Evolutionary conservation across 306 rosid genomes (phyloP).

Genomic region (Rosa multiflora): DNA sequence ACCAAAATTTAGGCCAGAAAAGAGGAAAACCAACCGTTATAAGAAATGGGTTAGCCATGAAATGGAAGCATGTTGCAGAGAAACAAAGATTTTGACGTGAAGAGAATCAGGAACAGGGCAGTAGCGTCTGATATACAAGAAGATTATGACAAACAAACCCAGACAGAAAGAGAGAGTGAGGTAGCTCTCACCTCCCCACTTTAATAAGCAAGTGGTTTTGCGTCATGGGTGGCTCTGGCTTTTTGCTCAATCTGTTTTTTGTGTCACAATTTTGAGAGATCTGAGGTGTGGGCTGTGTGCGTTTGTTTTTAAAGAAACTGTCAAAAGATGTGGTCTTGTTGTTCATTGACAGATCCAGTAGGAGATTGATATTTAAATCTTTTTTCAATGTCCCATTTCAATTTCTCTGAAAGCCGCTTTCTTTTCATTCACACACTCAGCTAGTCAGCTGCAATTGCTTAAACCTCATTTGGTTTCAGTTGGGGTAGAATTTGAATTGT

Average conservation of each 20-base stretch:
- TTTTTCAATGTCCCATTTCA: background rate
- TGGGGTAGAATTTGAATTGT: background rate
- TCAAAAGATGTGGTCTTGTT: slow-evolving; percentile 8
- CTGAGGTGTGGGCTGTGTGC: slow-evolving; percentile 20
- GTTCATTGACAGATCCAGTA: slow-evolving; percentile 41
- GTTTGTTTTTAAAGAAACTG: slow-evolving; percentile 1
- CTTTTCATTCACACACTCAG: background rate
- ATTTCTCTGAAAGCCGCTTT: background rate
- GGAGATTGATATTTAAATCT: background rate
- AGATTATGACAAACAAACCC: background rate
- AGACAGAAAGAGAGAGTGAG: background rate
- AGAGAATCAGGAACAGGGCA: background rate
- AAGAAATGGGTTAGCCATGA: slow-evolving; percentile 8
- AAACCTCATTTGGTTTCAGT: background rate
- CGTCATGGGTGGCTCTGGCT: slow-evolving; percentile 17
- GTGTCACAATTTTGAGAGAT: slow-evolving; percentile 31
- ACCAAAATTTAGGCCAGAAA: background rate
- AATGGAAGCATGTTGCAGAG: slow-evolving; percentile 20
- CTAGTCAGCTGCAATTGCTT: background rate
- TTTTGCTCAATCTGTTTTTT: slow-evolving; percentile 21
- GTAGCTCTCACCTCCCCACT: slow-evolving; percentile 24
- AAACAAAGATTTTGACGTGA: background rate
- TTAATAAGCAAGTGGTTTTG: slow-evolving; percentile 18
- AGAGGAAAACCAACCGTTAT: background rate
- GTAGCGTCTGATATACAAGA: background rate